Evolutionary conservation across 1,284 basidiomycete species (phyloP), one percentile per base, ranked within the genome.

Genomic region (Microbotryomycetes sp.): DNA sequence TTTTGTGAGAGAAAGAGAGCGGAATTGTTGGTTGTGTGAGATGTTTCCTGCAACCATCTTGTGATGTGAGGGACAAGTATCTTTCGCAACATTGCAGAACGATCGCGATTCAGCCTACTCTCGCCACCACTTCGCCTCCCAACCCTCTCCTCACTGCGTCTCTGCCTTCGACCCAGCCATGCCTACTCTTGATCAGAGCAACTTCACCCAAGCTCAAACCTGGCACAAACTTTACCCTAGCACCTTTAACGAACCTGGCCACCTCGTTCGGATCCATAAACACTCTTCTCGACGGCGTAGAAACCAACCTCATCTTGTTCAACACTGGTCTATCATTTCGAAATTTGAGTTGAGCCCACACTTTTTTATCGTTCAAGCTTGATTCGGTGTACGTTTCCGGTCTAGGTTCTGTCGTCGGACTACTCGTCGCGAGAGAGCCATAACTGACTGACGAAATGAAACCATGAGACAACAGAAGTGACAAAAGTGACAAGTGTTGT

Each of bases 291-390:
- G 83, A 86, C 3, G 89, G 88, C 73, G 81, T 83, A 75, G 83
- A 85, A 69, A 91, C 80, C 71, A 88, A 80, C 68, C 83, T 80
- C 84, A 89, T 87, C 67, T 79, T 73, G 56, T 78, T 80, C 60
- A 94, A 79, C 21, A 93, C 88, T 1, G 90, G 88, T 29, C 83
- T 77, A 76, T 93, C 89, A 67, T 89, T 85, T 54, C 89, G 81
- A 76, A 91, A 93, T 76, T 94, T 94, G 67, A 94, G 83, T 64
- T 88, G 84, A 3, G 88, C 88, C 89, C 91, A 92, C 75, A 94
- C 87, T 31, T 88, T 65, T 29, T 61, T 59, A 35, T 71, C 68
- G 45, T 60, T 58, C 3, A 68, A 67, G 13, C 70, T 75, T 15
- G 79, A 84, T 3, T 70, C 67, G 53, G 78, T 71, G 72, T 89